A percentile compares a stretch with the other conserved stretches of the same genome.
These are phyloP conservation scores for Trichosanthes cucumerina DNA, from an alignment of 306 rosid genomes.

Conservation along the genomic window DNA sequence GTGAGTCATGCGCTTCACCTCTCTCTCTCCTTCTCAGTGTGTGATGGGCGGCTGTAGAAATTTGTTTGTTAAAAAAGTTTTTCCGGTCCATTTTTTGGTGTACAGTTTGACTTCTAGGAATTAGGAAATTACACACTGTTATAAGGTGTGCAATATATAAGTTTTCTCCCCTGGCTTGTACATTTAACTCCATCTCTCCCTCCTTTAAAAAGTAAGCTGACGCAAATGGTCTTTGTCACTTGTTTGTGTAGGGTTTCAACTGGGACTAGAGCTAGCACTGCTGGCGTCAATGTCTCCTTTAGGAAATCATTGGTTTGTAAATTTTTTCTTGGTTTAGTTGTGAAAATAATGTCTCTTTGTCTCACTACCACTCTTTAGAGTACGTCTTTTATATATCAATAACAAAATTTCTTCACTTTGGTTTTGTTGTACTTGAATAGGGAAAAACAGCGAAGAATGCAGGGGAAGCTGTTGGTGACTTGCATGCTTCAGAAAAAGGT, in stretches of 20 bases:
- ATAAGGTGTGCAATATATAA: neutral
- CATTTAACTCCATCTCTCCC: neutral
- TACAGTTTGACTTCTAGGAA: neutral
- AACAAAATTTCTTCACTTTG: neutral
- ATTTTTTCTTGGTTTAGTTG: neutral
- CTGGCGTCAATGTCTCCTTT: conserved; percentile 18
- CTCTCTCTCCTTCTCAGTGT: neutral
- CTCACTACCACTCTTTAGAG: neutral
- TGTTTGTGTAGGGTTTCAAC: conserved; percentile 34
- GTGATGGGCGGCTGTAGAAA: neutral
- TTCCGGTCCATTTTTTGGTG: neutral
- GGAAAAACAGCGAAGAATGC: neutral
- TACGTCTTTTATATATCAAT: neutral
- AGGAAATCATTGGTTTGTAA: conserved; percentile 57
- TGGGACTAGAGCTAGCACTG: conserved; percentile 29
- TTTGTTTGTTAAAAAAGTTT: neutral
- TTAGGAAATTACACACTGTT: neutral
- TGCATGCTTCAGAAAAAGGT: conserved; percentile 3
- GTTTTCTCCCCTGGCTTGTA: neutral
- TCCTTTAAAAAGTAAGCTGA: neutral
- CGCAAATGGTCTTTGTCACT: neutral
- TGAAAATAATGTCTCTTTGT: neutral
- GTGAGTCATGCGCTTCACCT: conserved; percentile 38
- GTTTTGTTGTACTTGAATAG: neutral
- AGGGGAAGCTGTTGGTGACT: neutral